Conservation (phyloP, 306 rosid species). For the Prunus kanzakura region DNA sequence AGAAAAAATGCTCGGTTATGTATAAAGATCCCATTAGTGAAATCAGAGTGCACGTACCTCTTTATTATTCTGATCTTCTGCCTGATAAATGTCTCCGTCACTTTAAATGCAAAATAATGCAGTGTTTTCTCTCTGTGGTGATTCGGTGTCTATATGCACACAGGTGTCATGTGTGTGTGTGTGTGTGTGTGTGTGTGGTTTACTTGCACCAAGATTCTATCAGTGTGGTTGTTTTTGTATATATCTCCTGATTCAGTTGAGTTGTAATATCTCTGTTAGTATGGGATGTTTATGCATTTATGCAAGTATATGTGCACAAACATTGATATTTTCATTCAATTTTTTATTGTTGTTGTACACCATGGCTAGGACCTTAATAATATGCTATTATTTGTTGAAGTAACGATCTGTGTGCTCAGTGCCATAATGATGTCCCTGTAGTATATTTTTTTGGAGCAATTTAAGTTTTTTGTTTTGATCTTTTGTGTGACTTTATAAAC, state of each 20-base stretch:
- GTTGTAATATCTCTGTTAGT: background rate
- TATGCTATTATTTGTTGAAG: background rate
- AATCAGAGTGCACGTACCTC: background rate
- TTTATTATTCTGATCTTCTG: background rate
- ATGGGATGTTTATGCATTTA: background rate
- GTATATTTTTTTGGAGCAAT: background rate
- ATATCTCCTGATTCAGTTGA: background rate
- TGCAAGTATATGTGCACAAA: background rate
- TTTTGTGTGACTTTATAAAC: background rate
- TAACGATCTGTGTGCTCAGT: background rate
- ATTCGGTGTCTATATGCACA: background rate
- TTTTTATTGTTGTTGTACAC: background rate
- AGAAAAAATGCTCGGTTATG: background rate
- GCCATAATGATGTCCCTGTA: background rate
- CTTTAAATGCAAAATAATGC: background rate
- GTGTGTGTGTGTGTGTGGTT: background rate
- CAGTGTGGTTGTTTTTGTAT: background rate
- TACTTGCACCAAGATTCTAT: background rate
- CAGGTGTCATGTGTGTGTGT: background rate
- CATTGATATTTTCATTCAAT: background rate
- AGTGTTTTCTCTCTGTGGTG: background rate
- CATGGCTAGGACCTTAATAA: background rate
- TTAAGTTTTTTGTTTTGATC: background rate
- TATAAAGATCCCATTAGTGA: background rate
- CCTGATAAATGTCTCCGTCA: background rate